Conservation (phyloP, 768 basidiomycete genomes). For the Russula griseocarnosa region DNA sequence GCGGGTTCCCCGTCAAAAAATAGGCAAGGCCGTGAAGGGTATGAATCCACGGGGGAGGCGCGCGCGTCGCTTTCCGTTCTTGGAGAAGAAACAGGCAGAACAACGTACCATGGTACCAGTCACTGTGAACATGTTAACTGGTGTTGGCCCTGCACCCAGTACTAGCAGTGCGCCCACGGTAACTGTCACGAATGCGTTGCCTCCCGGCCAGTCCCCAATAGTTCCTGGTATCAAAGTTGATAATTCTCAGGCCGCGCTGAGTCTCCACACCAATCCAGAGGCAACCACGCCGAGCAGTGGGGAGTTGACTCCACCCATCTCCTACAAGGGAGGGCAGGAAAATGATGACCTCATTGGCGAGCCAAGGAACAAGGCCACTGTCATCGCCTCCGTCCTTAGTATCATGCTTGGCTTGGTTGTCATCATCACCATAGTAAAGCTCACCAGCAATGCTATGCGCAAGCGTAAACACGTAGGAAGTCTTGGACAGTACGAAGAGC, state of each 20-base stretch:
- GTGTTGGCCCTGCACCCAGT: conserved; percentile 7
- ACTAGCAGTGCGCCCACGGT: conserved; percentile 1
- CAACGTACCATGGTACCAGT: conserved; percentile 13
- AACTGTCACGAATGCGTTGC: conserved; percentile 4
- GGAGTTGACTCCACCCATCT: background rate
- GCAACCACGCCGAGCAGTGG: conserved; percentile 15
- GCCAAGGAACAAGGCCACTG: conserved; percentile 17
- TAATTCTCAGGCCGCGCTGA: conserved; percentile 11
- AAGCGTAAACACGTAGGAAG: conserved; percentile 17
- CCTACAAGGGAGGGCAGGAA: background rate
- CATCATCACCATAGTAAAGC: conserved; percentile 22
- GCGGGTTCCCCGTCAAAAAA: conserved; percentile 16
- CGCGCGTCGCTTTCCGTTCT: conserved; percentile 10
- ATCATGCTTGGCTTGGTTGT: conserved; percentile 24
- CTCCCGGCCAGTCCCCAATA: background rate
- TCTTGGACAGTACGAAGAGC: conserved; percentile 21
- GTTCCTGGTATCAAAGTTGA: conserved; percentile 9
- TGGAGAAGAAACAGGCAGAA: conserved; percentile 17
- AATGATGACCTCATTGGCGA: background rate
- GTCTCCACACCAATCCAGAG: conserved; percentile 4
- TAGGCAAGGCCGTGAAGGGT: conserved; percentile 4
- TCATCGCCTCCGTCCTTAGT: conserved; percentile 24
- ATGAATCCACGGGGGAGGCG: background rate
- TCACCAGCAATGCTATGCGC: conserved; percentile 25
- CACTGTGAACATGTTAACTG: conserved; percentile 21